Conservation (phyloP, 495 filamentous ascomycete species). For the Daldinia vernicosa region DNA sequence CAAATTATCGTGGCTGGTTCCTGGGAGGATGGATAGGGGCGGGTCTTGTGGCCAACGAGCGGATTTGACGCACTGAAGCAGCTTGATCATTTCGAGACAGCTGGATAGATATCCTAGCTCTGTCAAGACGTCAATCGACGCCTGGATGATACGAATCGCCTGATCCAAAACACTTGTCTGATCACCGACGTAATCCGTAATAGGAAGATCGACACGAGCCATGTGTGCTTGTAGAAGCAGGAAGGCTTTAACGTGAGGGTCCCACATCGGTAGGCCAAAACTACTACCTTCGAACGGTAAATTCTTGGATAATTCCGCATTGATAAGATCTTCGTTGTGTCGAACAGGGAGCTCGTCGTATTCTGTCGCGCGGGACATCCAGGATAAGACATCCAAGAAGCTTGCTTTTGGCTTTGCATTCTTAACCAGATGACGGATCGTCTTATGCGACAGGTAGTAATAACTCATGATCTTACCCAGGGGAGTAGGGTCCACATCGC, state of each 20-base stretch:
- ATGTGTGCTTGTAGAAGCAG: conserved; percentile 94
- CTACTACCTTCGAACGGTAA: conserved; percentile 65
- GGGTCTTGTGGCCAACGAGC: conserved; percentile 90
- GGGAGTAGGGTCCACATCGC: conserved; percentile 86
- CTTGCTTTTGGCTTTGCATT: conserved; percentile 79
- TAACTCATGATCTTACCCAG: conserved; percentile 99
- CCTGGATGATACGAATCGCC: conserved; percentile 92
- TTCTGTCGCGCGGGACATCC: conserved; percentile 94
- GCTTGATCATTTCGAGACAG: conserved; percentile 77
- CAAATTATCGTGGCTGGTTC: conserved; percentile 62
- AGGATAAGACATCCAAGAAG: conserved; percentile 86
- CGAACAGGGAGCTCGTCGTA: conserved; percentile 98
- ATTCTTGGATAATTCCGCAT: conserved; percentile 85
- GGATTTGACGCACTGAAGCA: conserved; percentile 91
- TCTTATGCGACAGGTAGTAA: conserved; percentile 98
- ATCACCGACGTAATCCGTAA: conserved; percentile 97
- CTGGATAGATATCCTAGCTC: conserved; percentile 83
- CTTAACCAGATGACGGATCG: conserved; percentile 81
- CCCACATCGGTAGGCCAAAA: conserved; percentile 88
- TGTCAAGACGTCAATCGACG: conserved; percentile 91
- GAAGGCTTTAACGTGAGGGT: conserved; percentile 97
- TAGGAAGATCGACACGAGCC: conserved; percentile 89
- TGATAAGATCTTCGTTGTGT: conserved; percentile 99
- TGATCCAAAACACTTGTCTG: conserved; percentile 87
- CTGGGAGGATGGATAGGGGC: conserved; percentile 81